phyloP scores from a whole-genome alignment of 2,329 filamentous ascomycete species.

The Calonectria pseudoturangicola region DNA sequence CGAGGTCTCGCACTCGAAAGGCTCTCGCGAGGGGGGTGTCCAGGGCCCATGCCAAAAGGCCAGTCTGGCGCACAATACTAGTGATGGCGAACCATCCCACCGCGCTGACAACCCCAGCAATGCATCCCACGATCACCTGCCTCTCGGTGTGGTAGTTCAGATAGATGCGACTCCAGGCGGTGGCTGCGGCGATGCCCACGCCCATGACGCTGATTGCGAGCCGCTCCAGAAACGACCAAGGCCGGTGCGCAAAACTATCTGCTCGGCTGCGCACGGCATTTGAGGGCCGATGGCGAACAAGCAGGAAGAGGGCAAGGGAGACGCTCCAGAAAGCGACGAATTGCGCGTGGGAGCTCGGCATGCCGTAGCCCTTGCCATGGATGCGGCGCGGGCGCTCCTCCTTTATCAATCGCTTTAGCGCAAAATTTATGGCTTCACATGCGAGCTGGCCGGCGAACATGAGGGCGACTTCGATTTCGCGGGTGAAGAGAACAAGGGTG shows the following conservation, averaged over 20 bases:
- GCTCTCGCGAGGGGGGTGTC: conserved; percentile 78
- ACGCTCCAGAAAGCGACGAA: conserved; percentile 95
- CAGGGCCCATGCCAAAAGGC: conserved; percentile 83
- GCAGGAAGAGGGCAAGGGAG: conserved; percentile 88
- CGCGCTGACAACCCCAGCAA: conserved; percentile 82
- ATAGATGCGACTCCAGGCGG: conserved; percentile 91
- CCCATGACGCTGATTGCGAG: conserved; percentile 72
- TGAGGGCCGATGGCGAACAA: conserved; percentile 83
- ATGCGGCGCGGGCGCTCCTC: conserved; percentile 90
- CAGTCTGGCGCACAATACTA: conserved; percentile 77
- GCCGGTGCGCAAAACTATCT: conserved; percentile 56
- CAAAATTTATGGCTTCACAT: conserved; percentile 94
- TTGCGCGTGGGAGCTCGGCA: conserved; percentile 96
- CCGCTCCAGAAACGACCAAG: conserved; percentile 78
- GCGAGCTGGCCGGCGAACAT: conserved; percentile 94
- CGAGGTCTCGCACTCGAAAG: conserved; percentile 86
- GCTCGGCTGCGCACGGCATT: conserved; percentile 46
- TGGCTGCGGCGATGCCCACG: conserved; percentile 77
- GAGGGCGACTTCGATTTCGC: conserved; percentile 90
- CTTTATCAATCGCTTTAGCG: conserved; percentile 91
- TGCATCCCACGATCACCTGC: conserved; percentile 89
- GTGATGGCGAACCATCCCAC: conserved; percentile 87
- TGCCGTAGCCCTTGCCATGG: conserved; percentile 96
- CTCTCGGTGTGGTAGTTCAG: conserved; percentile 92
- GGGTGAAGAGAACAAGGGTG: conserved; percentile 91